Evolutionary conservation across 2,329 filamentous ascomycete genomes (phyloP).

Genomic region (Pyrenochaeta sp.): DNA sequence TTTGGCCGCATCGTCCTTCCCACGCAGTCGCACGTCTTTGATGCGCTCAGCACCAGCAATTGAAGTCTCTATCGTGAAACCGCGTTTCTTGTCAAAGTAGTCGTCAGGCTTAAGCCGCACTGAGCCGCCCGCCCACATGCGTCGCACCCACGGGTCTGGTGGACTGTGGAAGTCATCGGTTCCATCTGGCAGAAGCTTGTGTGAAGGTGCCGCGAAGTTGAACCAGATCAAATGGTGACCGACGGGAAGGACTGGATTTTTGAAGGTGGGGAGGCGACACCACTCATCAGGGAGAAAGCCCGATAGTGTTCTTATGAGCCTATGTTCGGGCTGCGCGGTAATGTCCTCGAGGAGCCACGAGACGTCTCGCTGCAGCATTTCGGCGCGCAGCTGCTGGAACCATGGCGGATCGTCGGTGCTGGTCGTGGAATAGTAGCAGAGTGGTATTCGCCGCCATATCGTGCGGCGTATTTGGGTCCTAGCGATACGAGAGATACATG

Average conservation of each 20-base stretch:
- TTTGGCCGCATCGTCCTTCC: slow-evolving; percentile 58
- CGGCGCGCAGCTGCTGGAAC: slow-evolving; percentile 37
- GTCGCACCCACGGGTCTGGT: slow-evolving; percentile 72
- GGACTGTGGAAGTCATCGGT: slow-evolving; percentile 84
- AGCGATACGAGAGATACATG: slow-evolving; percentile 20
- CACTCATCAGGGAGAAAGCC: slow-evolving; percentile 29
- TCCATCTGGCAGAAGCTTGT: slow-evolving; percentile 77
- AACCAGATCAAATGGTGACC: slow-evolving; percentile 91
- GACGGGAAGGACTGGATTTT: slow-evolving; percentile 58
- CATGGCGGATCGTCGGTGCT: slow-evolving; percentile 23
- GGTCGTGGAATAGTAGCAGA: slow-evolving; percentile 25
- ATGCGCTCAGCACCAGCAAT: slow-evolving; percentile 55
- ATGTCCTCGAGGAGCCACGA: slow-evolving; percentile 64
- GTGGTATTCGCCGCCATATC: slow-evolving; percentile 21
- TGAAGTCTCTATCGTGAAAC: slow-evolving; percentile 20
- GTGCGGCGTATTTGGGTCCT: slow-evolving; percentile 16
- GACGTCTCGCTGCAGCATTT: slow-evolving; percentile 59
- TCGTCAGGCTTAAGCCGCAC: slow-evolving; percentile 60
- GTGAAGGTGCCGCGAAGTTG: slow-evolving; percentile 71
- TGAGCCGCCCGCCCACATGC: slow-evolving; percentile 89
- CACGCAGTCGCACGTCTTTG: slow-evolving; percentile 59
- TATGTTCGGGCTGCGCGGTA: slow-evolving; percentile 66
- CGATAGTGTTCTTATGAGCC: slow-evolving; percentile 63
- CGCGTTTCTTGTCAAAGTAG: slow-evolving; percentile 11
- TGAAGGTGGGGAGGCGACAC: slow-evolving; percentile 8